A percentile compares a stretch with the other conserved stretches of the same genome.
Evolutionary conservation across 768 basidiomycete species (phyloP).

Genomic region (Boletellus ananas): DNA sequence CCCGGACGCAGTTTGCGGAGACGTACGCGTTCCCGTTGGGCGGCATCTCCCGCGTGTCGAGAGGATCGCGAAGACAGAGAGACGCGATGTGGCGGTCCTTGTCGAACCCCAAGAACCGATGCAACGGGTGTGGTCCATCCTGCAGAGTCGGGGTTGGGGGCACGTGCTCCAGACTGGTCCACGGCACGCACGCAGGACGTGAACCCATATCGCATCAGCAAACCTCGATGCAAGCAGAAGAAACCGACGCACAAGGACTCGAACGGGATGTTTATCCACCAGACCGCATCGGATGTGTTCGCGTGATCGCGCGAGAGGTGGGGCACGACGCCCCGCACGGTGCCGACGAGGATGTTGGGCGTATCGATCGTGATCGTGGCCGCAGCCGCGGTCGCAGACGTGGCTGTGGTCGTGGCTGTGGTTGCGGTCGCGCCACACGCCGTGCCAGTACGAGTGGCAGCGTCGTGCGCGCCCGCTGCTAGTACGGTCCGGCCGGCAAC

Average conservation of each 20-base stretch:
- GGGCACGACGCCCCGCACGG: conserved; percentile 70
- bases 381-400: not conserved
- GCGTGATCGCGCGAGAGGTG: conserved; percentile 70
- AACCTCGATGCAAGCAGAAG: too few species aligned
- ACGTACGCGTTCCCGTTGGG: conserved; percentile 61
- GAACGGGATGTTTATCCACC: conserved; percentile 69
- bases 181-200: too few species aligned
- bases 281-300: conserved; percentile 42
- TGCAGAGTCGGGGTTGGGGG: conserved; percentile 68
- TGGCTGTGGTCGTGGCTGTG: too few species aligned
- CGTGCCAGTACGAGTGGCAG: too few species aligned
- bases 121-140: conserved; percentile 50
- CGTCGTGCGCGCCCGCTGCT: too few species aligned
- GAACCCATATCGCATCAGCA: too few species aligned
- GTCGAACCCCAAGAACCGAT: conserved; percentile 59
- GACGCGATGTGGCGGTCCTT: conserved; percentile 48
- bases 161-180: conserved; percentile 53
- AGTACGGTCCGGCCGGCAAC: too few species aligned
- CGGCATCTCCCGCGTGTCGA: conserved; percentile 64
- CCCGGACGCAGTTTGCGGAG: conserved; percentile 57
- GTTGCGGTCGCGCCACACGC: too few species aligned
- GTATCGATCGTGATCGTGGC: conserved; percentile 45
- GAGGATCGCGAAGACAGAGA: conserved; percentile 62
- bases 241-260: conserved; percentile 68
- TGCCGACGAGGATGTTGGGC: conserved; percentile 57